A percentile compares a stretch with the other conserved stretches of the same genome.
phyloP scores from a whole-genome alignment of 2,329 filamentous ascomycete species.

The Fusarium azukiicola region DNA sequence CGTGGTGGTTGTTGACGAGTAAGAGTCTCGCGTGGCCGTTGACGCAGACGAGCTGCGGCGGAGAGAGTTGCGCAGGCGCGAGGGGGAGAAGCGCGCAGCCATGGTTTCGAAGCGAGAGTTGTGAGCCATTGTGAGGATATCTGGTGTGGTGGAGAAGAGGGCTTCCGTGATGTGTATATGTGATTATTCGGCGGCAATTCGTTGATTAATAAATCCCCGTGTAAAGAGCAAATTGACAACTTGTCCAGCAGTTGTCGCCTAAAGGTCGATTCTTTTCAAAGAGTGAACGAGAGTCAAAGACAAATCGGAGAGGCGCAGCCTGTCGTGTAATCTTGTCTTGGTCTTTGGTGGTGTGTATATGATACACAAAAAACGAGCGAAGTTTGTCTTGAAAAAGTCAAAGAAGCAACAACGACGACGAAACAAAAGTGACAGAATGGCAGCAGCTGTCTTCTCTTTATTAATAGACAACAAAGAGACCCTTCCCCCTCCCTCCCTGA shows the following conservation, averaged over 20 bases:
- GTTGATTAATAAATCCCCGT: neutral
- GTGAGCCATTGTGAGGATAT: constrained; percentile 44
- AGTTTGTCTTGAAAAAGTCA: constrained; percentile 35
- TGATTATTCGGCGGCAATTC: constrained; percentile 17
- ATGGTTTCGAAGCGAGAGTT: constrained; percentile 72
- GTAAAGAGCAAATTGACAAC: constrained; percentile 37
- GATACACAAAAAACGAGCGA: constrained; percentile 36
- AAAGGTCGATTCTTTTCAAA: constrained; percentile 23
- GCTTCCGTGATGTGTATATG: neutral
- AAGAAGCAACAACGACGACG: constrained; percentile 24
- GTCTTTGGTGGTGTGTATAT: constrained; percentile 32
- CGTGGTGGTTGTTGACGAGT: constrained; percentile 69
- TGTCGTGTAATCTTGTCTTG: constrained; percentile 31
- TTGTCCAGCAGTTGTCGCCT: constrained; percentile 50
- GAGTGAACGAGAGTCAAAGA: constrained; percentile 35
- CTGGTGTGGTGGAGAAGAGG: neutral
- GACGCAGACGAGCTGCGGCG: constrained; percentile 73
- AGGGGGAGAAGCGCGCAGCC: constrained; percentile 73
- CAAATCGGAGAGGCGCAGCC: constrained; percentile 51
- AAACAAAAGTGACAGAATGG: constrained; percentile 12
- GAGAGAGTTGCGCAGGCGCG: constrained; percentile 73
- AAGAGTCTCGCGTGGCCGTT: constrained; percentile 55
- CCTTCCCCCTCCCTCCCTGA: too few relatives aligned
- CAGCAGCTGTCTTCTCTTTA: constrained; percentile 22
- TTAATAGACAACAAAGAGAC: constrained; percentile 24